Conservation (phyloP, 225 moss, liverwort and hornwort genomes). For the Sphagnum contortum region DNA sequence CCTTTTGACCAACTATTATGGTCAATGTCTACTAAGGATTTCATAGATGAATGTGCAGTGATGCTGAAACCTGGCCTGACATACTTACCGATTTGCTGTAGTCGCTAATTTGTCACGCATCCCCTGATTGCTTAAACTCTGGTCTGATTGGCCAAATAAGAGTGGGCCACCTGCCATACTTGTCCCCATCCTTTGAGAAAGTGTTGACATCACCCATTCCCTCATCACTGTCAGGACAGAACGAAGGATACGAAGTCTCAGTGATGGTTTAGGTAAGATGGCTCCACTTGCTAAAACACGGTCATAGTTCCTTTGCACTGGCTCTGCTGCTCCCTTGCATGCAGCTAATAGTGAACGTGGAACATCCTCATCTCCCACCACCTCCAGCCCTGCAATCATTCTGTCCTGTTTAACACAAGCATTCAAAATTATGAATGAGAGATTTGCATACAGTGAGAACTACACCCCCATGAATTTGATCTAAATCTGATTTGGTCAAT, state of each 20-base stretch:
- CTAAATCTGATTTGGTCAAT: too few relatives aligned
- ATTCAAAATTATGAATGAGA: background rate
- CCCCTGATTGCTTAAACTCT: conserved; percentile 56
- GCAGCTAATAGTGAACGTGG: conserved; percentile 84
- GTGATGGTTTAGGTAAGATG: conserved; percentile 69
- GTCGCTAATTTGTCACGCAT: conserved; percentile 81
- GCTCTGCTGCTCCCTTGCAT: conserved; percentile 88
- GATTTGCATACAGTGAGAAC: too few relatives aligned
- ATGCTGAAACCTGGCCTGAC: too few relatives aligned
- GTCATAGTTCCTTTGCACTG: conserved; percentile 90
- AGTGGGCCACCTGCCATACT: conserved; percentile 45
- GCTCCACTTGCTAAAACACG: conserved; percentile 87
- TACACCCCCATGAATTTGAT: too few relatives aligned
- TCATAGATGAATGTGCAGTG: too few relatives aligned
- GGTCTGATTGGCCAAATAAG: conserved; percentile 55
- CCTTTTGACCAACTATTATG: too few relatives aligned
- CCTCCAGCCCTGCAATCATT: conserved; percentile 44
- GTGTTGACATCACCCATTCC: conserved; percentile 73
- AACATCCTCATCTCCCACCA: conserved; percentile 82
- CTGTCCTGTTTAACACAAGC: conserved; percentile 44
- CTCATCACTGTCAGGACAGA: conserved; percentile 89
- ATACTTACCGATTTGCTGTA: conserved; percentile 69
- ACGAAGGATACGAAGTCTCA: conserved; percentile 87
- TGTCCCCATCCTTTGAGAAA: conserved; percentile 59
- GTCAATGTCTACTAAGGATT: too few relatives aligned